Conservation (phyloP, 2,329 filamentous ascomycete species). For the Cercospora citrullina region DNA sequence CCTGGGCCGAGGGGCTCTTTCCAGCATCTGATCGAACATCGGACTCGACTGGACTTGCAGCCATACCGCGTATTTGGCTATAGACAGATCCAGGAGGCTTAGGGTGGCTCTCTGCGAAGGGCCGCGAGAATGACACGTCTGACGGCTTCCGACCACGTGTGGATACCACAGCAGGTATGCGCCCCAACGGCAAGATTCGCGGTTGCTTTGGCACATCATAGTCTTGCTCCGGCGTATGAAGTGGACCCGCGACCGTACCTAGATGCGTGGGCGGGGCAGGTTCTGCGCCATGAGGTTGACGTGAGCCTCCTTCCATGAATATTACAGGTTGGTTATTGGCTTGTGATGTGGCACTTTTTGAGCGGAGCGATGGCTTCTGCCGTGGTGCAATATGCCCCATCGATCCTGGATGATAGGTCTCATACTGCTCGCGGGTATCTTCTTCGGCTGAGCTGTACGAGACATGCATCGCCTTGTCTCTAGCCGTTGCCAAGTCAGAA, state of each 20-base stretch:
- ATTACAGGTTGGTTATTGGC: not conserved
- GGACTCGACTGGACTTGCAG: constrained; percentile 33
- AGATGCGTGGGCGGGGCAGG: not conserved
- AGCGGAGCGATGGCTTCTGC: not conserved
- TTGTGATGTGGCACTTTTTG: not conserved
- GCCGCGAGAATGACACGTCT: constrained; percentile 80
- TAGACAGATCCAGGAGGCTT: constrained; percentile 33
- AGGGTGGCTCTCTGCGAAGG: constrained; percentile 60
- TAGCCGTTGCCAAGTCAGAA: constrained; percentile 41
- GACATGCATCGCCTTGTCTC: constrained; percentile 20
- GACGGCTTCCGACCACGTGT: constrained; percentile 65
- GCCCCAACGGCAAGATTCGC: constrained; percentile 74
- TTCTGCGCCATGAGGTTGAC: not conserved
- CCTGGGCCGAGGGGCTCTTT: constrained; percentile 18
- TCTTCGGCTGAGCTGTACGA: not conserved
- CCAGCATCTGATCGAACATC: constrained; percentile 31
- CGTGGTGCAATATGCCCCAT: not conserved
- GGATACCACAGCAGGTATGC: constrained; percentile 80
- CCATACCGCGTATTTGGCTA: constrained; percentile 39
- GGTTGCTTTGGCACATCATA: constrained; percentile 38
- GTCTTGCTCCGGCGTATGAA: constrained; percentile 37
- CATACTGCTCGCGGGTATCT: not conserved
- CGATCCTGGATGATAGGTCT: not conserved
- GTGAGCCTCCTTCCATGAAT: not conserved
- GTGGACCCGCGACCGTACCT: constrained; percentile 22